A percentile compares a stretch with the other conserved stretches of the same genome.
These are phyloP conservation scores for Cardamine occulta DNA, from an alignment of 345 rosid species.

Conservation along the genomic window DNA sequence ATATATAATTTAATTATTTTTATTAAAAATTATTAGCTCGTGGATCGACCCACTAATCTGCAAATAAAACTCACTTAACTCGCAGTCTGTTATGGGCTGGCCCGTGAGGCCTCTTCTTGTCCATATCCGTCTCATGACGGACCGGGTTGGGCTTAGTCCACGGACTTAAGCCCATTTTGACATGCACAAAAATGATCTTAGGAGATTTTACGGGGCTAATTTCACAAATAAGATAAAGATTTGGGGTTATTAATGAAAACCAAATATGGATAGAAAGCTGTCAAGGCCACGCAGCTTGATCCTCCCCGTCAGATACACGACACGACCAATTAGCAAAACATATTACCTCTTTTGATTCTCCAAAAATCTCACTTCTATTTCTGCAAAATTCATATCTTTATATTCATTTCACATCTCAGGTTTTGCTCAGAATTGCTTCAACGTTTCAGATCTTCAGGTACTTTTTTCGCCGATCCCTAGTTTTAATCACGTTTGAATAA, in stretches of 20 bases:
- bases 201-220: neutral
- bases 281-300: constrained; percentile 22
- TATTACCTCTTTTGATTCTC: neutral
- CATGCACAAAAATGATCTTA: neutral
- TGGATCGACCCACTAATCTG: too few species aligned
- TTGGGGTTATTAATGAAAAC: neutral
- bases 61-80: too few species aligned
- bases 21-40: too few species aligned
- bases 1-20: too few species aligned
- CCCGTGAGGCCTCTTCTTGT: too few species aligned
- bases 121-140: too few species aligned
- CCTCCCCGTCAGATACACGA: constrained; percentile 30
- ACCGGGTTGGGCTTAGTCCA: too few species aligned
- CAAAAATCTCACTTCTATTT: constrained; percentile 12
- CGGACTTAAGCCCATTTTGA: too few species aligned
- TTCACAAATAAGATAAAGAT: constrained; percentile 17
- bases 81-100: too few species aligned
- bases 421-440: constrained; percentile 1
- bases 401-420: neutral
- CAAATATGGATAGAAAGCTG: constrained; percentile 2
- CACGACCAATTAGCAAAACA: constrained; percentile 25
- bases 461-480: neutral
- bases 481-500: constrained; percentile 2
- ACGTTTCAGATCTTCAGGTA: constrained; percentile 30
- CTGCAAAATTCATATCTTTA: constrained; percentile 17